These are phyloP conservation scores for Venturia effusa DNA, from an alignment of 2,329 filamentous ascomycete species.

Conservation along the genomic window DNA sequence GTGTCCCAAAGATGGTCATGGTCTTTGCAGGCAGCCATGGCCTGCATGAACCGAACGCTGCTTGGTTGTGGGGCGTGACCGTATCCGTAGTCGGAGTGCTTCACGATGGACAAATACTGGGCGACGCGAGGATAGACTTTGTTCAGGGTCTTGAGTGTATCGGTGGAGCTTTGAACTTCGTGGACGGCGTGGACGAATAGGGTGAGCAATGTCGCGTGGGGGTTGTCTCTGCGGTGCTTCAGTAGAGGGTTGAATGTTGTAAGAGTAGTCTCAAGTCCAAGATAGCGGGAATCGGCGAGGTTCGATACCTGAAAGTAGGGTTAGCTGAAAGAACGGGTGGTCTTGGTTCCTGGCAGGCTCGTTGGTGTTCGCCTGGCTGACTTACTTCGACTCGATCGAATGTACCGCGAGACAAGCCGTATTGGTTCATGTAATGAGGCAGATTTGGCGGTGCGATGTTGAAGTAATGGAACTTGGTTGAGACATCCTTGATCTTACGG, in stretches of 20 bases:
- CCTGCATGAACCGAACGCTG: constrained; percentile 13
- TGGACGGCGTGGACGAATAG: constrained; percentile 30
- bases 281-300: constrained; percentile 27
- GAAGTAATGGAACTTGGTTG: constrained; percentile 21
- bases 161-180: constrained; percentile 14
- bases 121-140: background rate
- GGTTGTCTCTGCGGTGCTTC: constrained; percentile 22
- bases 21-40: constrained; percentile 6
- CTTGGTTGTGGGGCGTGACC: constrained; percentile 2
- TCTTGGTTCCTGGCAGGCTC: background rate
- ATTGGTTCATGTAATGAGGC: constrained; percentile 12
- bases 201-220: constrained; percentile 31
- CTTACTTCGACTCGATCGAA: constrained; percentile 32
- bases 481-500: constrained; percentile 15
- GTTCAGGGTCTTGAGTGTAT: background rate
- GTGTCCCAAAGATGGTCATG: constrained; percentile 13
- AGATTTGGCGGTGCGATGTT: constrained; percentile 20
- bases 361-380: background rate
- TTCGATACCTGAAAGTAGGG: constrained; percentile 25
- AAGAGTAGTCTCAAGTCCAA: constrained; percentile 21
- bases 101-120: background rate
- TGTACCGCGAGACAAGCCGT: constrained; percentile 3
- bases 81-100: constrained; percentile 8
- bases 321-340: background rate
- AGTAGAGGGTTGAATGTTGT: constrained; percentile 24